These are phyloP conservation scores for Lecanicillium sp. DNA, from an alignment of 2,329 filamentous ascomycete genomes.

Conservation along the genomic window DNA sequence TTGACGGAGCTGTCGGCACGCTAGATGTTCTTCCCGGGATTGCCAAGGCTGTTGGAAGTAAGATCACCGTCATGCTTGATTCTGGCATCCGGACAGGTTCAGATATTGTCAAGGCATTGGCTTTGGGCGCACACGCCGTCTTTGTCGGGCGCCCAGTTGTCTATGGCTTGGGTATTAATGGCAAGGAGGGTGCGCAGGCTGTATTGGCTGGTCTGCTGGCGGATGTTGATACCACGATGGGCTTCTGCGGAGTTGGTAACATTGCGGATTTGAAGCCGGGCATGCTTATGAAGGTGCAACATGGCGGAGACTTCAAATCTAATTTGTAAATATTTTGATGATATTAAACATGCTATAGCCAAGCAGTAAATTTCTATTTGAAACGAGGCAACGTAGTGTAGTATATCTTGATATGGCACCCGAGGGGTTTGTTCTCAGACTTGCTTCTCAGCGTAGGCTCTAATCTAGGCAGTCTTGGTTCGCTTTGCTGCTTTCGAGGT, in stretches of 20 bases:
- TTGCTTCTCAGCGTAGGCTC: too few relatives aligned
- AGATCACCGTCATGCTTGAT: constrained; percentile 48
- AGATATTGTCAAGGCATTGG: constrained; percentile 32
- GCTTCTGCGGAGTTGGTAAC: constrained; percentile 40
- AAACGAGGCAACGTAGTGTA: too few relatives aligned
- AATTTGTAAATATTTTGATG: constrained; percentile 23
- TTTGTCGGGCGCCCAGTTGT: constrained; percentile 34
- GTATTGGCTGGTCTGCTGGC: constrained; percentile 34
- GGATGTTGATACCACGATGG: constrained; percentile 45
- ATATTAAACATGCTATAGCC: background rate
- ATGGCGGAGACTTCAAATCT: constrained; percentile 24
- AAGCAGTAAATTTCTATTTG: too few relatives aligned
- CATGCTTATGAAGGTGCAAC: constrained; percentile 23
- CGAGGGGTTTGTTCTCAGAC: too few relatives aligned
- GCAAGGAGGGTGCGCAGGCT: constrained; percentile 46
- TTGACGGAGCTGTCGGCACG: constrained; percentile 34
- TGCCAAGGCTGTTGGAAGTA: constrained; percentile 48
- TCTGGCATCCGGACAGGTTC: constrained; percentile 31
- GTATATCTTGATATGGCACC: too few relatives aligned
- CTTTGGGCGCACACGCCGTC: constrained; percentile 31
- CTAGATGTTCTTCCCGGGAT: constrained; percentile 44
- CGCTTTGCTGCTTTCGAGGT: constrained; percentile 28
- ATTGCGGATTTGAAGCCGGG: constrained; percentile 27
- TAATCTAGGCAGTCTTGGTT: too few relatives aligned
- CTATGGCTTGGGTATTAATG: constrained; percentile 27